Percentiles rank a stretch among this genome's conserved stretches.
These are phyloP conservation scores for Cylindrotheca closterium DNA, from an alignment of 108 stramenopile species.

Conservation along the genomic window DNA sequence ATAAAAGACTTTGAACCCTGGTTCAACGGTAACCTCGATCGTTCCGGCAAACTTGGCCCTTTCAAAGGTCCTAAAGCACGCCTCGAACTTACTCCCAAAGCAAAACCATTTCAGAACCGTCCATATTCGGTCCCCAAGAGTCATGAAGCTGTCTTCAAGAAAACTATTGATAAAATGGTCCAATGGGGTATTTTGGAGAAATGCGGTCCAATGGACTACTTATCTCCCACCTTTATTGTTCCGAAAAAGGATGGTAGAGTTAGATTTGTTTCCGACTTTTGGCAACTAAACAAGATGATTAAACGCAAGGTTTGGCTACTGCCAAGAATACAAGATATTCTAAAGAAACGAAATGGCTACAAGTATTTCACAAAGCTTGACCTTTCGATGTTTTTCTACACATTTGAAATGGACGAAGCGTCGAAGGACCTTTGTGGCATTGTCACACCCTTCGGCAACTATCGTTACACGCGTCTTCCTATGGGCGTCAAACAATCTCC, in stretches of 20 bases:
- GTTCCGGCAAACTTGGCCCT: no score
- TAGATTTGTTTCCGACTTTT: no score
- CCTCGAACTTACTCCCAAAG: background rate
- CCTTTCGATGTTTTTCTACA: conserved; percentile 13
- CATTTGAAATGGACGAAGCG: conserved; percentile 8
- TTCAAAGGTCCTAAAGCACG: no score
- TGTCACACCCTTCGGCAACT: conserved; percentile 47
- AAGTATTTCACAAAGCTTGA: conserved; percentile 37
- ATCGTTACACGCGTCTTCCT: conserved; percentile 39
- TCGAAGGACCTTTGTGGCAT: conserved; percentile 29
- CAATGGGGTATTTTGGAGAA: conserved; percentile 36
- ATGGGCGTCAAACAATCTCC: conserved; percentile 49
- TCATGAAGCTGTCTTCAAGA: no score
- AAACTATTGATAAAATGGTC: conserved; percentile 45
- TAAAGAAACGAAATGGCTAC: conserved; percentile 16
- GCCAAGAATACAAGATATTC: conserved; percentile 42
- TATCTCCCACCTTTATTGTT: no score
- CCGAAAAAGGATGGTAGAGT: no score
- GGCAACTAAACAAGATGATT: conserved; percentile 37
- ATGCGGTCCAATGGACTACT: no score
- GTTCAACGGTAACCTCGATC: no score
- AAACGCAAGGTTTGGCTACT: conserved; percentile 23
- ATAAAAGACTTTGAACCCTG: no score
- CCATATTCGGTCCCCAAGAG: conserved; percentile 5
- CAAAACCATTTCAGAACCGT: background rate